A percentile compares a stretch with the other conserved stretches of the same genome.
Evolutionary conservation across 495 filamentous ascomycete species (phyloP).

Genomic region (Cercophora newfieldiana): DNA sequence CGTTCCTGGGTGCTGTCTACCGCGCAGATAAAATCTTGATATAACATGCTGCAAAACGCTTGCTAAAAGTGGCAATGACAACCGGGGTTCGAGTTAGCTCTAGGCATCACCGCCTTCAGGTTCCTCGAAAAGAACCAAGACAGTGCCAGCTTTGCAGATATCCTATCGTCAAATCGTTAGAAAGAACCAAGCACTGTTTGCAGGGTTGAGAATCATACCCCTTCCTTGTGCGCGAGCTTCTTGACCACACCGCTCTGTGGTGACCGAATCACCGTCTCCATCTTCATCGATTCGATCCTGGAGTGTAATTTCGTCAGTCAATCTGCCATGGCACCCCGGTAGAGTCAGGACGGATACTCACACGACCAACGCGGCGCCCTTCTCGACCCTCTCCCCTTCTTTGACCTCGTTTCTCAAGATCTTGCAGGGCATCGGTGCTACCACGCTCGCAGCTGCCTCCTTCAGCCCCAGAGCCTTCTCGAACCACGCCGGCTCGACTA

Average conservation of each 20-base stretch:
- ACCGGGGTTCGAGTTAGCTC: background rate
- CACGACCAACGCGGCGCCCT: slow-evolving; percentile 87
- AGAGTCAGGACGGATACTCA: slow-evolving; percentile 34
- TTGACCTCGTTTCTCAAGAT: slow-evolving; percentile 79
- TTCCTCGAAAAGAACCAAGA: slow-evolving; percentile 58
- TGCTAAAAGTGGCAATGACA: background rate
- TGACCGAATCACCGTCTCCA: slow-evolving; percentile 96
- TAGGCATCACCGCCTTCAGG: slow-evolving; percentile 9
- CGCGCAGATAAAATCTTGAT: background rate
- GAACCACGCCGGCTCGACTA: slow-evolving; percentile 73
- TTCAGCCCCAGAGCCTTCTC: slow-evolving; percentile 83
- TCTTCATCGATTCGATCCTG: slow-evolving; percentile 98
- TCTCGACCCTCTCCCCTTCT: slow-evolving; percentile 77
- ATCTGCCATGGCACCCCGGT: background rate
- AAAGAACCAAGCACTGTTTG: background rate
- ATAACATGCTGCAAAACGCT: background rate
- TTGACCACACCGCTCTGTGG: slow-evolving; percentile 79
- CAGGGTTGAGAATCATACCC: slow-evolving; percentile 56
- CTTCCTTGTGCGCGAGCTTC: slow-evolving; percentile 80
- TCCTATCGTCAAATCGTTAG: slow-evolving; percentile 6
- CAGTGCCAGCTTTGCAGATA: slow-evolving; percentile 51
- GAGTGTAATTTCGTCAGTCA: slow-evolving; percentile 12
- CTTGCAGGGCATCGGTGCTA: slow-evolving; percentile 92
- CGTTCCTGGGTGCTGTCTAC: background rate
- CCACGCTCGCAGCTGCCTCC: slow-evolving; percentile 76